Evolutionary conservation across 2,329 filamentous ascomycete genomes (phyloP).

Genomic region (Akanthomyces dipterigenus): DNA sequence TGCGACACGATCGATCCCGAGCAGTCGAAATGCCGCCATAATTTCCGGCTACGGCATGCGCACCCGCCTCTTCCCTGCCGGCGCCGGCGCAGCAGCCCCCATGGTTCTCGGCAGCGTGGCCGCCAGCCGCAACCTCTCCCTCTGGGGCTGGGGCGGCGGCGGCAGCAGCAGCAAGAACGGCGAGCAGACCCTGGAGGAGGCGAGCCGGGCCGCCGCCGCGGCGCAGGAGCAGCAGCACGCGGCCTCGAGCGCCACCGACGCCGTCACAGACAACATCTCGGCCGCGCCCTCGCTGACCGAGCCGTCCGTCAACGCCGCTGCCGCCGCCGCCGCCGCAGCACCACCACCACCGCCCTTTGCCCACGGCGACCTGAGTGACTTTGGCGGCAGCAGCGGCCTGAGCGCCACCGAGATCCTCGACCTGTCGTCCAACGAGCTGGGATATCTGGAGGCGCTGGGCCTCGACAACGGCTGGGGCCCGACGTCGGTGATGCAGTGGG

Average conservation of each 20-base stretch:
- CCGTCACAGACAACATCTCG: slow-evolving; percentile 11
- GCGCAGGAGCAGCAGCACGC: not conserved
- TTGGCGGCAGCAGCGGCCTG: slow-evolving; percentile 28
- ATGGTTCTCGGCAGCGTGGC: slow-evolving; percentile 25
- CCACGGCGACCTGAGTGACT: slow-evolving; percentile 21
- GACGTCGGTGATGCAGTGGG: slow-evolving; percentile 64
- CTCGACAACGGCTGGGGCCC: slow-evolving; percentile 74
- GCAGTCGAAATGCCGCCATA: slow-evolving; percentile 19
- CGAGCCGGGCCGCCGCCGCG: slow-evolving; percentile 14
- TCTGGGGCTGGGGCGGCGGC: slow-evolving; percentile 25
- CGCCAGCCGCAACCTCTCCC: slow-evolving; percentile 21
- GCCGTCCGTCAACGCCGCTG: slow-evolving; percentile 13
- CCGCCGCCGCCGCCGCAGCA: slow-evolving; percentile 2
- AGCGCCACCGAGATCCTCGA: slow-evolving; percentile 42
- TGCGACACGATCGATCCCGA: slow-evolving; percentile 18
- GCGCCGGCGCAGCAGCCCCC: slow-evolving; percentile 18
- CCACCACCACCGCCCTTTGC: slow-evolving; percentile 3
- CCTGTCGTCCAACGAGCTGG: slow-evolving; percentile 63
- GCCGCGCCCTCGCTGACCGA: slow-evolving; percentile 18
- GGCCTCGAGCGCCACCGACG: slow-evolving; percentile 11
- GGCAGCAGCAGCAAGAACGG: slow-evolving; percentile 16
- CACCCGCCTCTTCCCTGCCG: not conserved
- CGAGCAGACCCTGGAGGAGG: slow-evolving; percentile 6
- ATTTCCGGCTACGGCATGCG: not conserved
- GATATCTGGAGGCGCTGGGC: slow-evolving; percentile 75